A percentile compares a stretch with the other conserved stretches of the same genome.
Evolutionary conservation across 805 yeast species (phyloP).

Genomic region (Spathaspora sp.): DNA sequence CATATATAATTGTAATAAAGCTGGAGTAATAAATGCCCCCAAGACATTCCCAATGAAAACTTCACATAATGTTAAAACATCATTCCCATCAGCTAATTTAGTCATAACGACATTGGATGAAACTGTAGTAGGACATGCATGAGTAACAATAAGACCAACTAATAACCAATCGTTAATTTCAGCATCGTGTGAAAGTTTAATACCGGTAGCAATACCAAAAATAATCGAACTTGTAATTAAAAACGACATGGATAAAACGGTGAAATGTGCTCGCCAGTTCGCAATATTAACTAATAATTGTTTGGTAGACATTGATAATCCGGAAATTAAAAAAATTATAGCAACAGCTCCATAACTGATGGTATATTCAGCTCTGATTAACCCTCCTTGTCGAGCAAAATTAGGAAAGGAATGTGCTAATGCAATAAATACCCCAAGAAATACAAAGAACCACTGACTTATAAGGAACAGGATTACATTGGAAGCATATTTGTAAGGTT

Average conservation of each 20-base stretch:
- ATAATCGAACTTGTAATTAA: constrained; percentile 67
- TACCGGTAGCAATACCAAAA: constrained; percentile 70
- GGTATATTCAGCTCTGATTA: constrained; percentile 67
- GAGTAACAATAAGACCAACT: constrained; percentile 78
- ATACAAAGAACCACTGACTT: constrained; percentile 72
- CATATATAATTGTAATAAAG: constrained; percentile 69
- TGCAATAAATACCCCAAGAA: constrained; percentile 68
- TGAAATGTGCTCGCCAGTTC: constrained; percentile 80
- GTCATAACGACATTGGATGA: constrained; percentile 94
- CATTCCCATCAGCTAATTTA: constrained; percentile 79
- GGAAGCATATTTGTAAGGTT: constrained; percentile 9
- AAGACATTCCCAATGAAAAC: constrained; percentile 80
- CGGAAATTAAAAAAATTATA: constrained; percentile 76
- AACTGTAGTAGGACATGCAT: constrained; percentile 89
- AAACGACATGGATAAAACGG: constrained; percentile 66
- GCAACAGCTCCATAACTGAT: constrained; percentile 88
- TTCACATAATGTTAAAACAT: constrained; percentile 71
- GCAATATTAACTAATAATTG: constrained; percentile 58
- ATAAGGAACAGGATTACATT: constrained; percentile 23
- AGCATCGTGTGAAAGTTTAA: constrained; percentile 52
- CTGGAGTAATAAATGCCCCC: constrained; percentile 88
- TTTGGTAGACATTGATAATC: constrained; percentile 69
- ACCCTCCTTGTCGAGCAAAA: constrained; percentile 82
- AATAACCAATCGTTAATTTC: constrained; percentile 73
- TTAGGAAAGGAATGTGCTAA: constrained; percentile 76